Evolutionary conservation across 2,329 filamentous ascomycete species (phyloP), one percentile per base, ranked within the genome.

Genomic region (Phialophora chinensis): DNA sequence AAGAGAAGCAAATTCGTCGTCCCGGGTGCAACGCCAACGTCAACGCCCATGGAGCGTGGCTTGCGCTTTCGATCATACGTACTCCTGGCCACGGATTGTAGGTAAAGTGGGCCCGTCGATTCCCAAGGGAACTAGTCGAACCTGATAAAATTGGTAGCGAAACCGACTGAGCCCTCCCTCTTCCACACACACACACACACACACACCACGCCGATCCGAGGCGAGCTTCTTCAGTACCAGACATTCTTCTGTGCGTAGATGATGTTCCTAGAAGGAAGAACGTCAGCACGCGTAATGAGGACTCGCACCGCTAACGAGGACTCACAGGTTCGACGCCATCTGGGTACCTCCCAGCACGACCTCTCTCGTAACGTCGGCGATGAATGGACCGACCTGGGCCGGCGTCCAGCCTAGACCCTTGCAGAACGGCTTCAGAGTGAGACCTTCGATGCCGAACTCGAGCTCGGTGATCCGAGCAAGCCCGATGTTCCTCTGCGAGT

Each of bases 181-280:
- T 44, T 44, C n/a, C 5, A 27, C 27, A 27, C 27, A 27, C 17
- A 7, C 38, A n/a, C 17, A n/a, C 2, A n/a, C n/a, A n/a, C n/a
- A n/a, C n/a, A n/a, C n/a, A n/a, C 38, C 14, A n/a, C 17, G 35
- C 38, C 5, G 17, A 1, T 44, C 14, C 14, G 17, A 7, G 5
- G 17, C 17, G 14, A 44, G 38, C 17, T 44, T 44, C 17, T 44
- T 44, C 38, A 44, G 17, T 44, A 44, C 38, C 38, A 44, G 38
- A 44, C 38, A 44, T 44, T 44, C 38, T 44, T 44, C 38, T 44
- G 38, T 7, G 38, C 38, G 38, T 44, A 44, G 38, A 44, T 44
- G 38, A 44, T 44, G 38, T 44, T 44, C 38, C 38, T 44, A n/a
- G 17, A 44, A 17, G 5, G 38, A 44, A n/a, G 38, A 25, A 1